Percentiles rank a stretch among this genome's conserved stretches.
Evolutionary conservation across 2,329 filamentous ascomycete species (phyloP).

Genomic region (Fusarium protoensiforme): DNA sequence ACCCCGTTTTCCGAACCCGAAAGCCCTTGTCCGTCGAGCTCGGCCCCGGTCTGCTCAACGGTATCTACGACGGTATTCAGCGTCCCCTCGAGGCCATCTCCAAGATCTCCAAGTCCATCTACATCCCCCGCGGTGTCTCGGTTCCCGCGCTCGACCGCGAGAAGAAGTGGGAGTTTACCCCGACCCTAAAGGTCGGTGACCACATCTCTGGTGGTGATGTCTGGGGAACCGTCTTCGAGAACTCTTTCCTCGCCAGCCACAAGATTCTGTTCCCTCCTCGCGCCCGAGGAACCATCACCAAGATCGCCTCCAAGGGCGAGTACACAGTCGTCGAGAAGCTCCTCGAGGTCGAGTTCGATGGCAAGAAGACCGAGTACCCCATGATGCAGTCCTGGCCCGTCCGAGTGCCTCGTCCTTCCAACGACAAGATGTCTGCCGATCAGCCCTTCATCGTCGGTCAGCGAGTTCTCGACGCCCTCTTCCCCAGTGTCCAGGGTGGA

Average conservation of each 20-base stretch:
- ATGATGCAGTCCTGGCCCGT: conserved; percentile 99
- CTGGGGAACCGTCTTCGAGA: conserved; percentile 95
- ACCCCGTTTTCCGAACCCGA: conserved; percentile 89
- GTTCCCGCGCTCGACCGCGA: conserved; percentile 88
- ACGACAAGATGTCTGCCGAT: conserved; percentile 90
- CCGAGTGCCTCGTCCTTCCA: conserved; percentile 91
- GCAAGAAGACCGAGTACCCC: conserved; percentile 90
- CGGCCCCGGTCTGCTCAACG: conserved; percentile 96
- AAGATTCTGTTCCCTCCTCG: conserved; percentile 92
- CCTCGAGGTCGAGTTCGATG: conserved; percentile 96
- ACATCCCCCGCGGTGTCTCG: conserved; percentile 94
- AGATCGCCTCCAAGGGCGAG: conserved; percentile 87
- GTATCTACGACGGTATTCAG: conserved; percentile 99
- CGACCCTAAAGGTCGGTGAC: conserved; percentile 91
- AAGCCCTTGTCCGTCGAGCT: conserved; percentile 98
- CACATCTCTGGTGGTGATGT: conserved; percentile 97
- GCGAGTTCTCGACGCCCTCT: conserved; percentile 94
- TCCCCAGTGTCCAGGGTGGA: conserved; percentile 95
- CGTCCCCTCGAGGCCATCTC: conserved; percentile 90
- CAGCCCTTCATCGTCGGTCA: conserved; percentile 96
- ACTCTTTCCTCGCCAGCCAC: conserved; percentile 93
- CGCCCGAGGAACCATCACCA: conserved; percentile 90
- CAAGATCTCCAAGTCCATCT: conserved; percentile 84
- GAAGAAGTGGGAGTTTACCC: conserved; percentile 97
- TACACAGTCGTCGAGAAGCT: conserved; percentile 97